Evolutionary conservation across 768 basidiomycete species (phyloP), one percentile per base, ranked within the genome.

Genomic region (Rhizopogon roseolus): DNA sequence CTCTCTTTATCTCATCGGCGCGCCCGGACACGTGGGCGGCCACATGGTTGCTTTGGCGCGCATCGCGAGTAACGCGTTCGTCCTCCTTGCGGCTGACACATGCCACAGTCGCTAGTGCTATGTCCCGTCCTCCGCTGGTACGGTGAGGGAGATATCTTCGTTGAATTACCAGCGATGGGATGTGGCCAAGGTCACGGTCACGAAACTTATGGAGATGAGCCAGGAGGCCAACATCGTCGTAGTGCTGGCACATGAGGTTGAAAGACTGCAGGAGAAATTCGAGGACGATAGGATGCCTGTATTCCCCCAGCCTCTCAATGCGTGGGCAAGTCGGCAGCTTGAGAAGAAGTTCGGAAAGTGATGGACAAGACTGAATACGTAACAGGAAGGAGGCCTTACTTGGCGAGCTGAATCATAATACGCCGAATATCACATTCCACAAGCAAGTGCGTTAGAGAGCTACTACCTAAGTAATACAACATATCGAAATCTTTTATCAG

Each of bases 401-500:
- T 10, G 29, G 29, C 22, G 3, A 22, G 22, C n/a, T n/a, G n/a
- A 22, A 22, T 22, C 22, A 22, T 22, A 22, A 22, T 22, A 22
- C 22, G 22, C 22, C 22, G 3, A 22, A 1, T 22, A 22, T 22
- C 22, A 22, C 3, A 22, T 48, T 48, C 32, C 46, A 48, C 46
- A 48, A 48, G 17, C 7, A 46, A 34, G 14, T 32, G 9, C 34
- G 36, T 48, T 48, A 48, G 19, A 48, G 17, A 34, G 22, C 14
- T 36, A 36, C 46, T 36, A 36, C 19, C 32, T 36, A 13, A 28
- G 53, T 44, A 46, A 39, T 39, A 29, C 25, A 11, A 25, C 22
- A 34, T 36, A 16, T 48, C 16, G 11, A n/a, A n/a, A n/a, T 34
- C 8, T 13, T 22, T 34, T 17, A 67, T 71, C 51, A 88, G 60